Evolutionary conservation across 2,329 filamentous ascomycete species (phyloP).

Genomic region (Thelonectria discophora): DNA sequence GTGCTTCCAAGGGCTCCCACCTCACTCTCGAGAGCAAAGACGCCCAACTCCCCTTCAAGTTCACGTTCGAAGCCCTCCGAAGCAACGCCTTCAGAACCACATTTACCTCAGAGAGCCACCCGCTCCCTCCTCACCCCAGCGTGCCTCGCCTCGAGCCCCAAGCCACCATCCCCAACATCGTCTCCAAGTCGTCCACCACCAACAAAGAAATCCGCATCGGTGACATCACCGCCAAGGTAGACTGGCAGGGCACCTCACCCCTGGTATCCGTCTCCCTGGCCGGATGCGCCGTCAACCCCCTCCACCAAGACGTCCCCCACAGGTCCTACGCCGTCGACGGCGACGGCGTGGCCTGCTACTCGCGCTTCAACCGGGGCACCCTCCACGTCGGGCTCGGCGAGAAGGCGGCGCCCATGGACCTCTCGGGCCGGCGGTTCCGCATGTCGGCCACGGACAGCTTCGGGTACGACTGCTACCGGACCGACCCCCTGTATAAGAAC

Average conservation of each 20-base stretch:
- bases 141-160: constrained; percentile 54
- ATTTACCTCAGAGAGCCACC: constrained; percentile 69
- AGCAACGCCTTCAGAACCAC: constrained; percentile 73
- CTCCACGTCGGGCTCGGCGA: constrained; percentile 77
- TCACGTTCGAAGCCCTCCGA: constrained; percentile 70
- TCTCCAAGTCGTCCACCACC: constrained; percentile 44
- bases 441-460: constrained; percentile 77
- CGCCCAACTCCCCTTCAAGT: constrained; percentile 56
- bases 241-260: constrained; percentile 65
- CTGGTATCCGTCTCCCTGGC: constrained; percentile 64
- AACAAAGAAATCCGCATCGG: constrained; percentile 57
- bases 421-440: constrained; percentile 71
- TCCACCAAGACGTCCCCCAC: constrained; percentile 70
- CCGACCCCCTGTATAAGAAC: constrained; percentile 79
- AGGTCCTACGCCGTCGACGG: constrained; percentile 73
- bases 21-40: constrained; percentile 38
- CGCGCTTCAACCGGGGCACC: constrained; percentile 66
- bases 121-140: constrained; percentile 72
- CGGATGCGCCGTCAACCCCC: constrained; percentile 55
- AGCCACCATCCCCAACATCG: constrained; percentile 38
- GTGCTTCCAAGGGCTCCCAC: constrained; percentile 39
- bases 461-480: constrained; percentile 75
- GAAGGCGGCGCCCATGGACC: constrained; percentile 77
- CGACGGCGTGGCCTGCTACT: constrained; percentile 71
- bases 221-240: constrained; percentile 61